phyloP scores from a whole-genome alignment of 208 protist species.

The Wallacemonas collosoma region DNA sequence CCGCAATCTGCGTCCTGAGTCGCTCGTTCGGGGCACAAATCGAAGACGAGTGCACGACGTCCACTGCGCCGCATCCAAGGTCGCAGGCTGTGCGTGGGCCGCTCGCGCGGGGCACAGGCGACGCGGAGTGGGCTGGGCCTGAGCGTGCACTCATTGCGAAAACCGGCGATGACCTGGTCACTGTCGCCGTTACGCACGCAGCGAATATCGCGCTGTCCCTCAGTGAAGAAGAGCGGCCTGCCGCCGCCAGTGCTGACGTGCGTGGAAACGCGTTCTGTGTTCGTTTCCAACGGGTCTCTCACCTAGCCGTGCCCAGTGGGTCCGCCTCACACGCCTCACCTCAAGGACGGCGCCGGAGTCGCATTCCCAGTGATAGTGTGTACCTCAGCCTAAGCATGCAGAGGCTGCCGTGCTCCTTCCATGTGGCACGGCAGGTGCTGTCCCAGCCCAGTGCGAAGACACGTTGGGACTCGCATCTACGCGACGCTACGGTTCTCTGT shows the following conservation, averaged over 20 bases:
- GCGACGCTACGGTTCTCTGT: background rate
- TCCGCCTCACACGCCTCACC: background rate
- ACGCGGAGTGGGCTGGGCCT: too few relatives aligned
- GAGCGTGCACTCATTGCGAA: too few relatives aligned
- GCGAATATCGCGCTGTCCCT: background rate
- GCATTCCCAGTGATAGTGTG: background rate
- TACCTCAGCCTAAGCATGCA: background rate
- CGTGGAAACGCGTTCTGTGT: background rate
- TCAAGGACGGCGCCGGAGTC: background rate
- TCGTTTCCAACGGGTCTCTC: too few relatives aligned
- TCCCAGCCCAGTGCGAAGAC: background rate
- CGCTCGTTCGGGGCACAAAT: background rate
- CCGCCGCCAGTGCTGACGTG: background rate
- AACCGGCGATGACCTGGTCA: background rate
- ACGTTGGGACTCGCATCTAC: background rate
- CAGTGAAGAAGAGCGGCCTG: too few relatives aligned
- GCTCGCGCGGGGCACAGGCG: too few relatives aligned
- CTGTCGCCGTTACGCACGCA: background rate
- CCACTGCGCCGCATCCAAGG: too few relatives aligned
- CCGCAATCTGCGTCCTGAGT: background rate
- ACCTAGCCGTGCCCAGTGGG: too few relatives aligned
- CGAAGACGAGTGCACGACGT: too few relatives aligned
- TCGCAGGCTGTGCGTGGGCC: too few relatives aligned
- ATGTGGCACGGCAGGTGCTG: slow-evolving; percentile 4
- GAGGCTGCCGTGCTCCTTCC: background rate